phyloP scores from a whole-genome alignment of 768 basidiomycete species.

The Xerocomellus dryophilus region DNA sequence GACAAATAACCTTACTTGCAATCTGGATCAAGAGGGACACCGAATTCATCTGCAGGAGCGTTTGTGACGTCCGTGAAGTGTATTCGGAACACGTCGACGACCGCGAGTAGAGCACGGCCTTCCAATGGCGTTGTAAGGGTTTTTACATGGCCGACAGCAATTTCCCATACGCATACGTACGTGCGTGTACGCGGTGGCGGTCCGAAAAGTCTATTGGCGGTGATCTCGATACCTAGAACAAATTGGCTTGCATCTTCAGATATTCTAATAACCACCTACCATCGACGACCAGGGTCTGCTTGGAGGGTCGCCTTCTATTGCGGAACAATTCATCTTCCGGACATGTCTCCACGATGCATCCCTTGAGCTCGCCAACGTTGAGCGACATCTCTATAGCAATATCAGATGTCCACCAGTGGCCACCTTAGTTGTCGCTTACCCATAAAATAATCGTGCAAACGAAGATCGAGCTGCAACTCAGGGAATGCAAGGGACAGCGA shows the following conservation, averaged over 20 bases:
- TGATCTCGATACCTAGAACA: conserved; percentile 65
- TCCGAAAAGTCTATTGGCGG: conserved; percentile 85
- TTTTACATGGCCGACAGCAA: conserved; percentile 64
- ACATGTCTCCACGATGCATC: conserved; percentile 48
- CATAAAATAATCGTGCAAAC: conserved; percentile 87
- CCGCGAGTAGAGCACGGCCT: conserved; percentile 47
- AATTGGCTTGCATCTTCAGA: neutral
- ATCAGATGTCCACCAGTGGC: conserved; percentile 7
- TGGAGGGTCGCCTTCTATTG: conserved; percentile 15
- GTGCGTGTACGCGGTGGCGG: conserved; percentile 79
- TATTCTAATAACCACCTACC: conserved; percentile 30
- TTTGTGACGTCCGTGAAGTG: conserved; percentile 79
- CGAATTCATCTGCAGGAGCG: conserved; percentile 70
- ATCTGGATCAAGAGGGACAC: conserved; percentile 69
- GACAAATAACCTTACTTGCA: conserved; percentile 42
- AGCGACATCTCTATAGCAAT: conserved; percentile 65
- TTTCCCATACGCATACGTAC: conserved; percentile 94
- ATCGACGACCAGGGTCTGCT: conserved; percentile 47
- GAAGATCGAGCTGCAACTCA: conserved; percentile 69
- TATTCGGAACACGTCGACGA: conserved; percentile 54
- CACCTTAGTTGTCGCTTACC: conserved; percentile 43
- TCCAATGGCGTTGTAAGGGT: conserved; percentile 54
- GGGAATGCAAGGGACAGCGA: conserved; percentile 59
- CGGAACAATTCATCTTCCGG: conserved; percentile 39
- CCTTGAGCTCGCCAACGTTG: conserved; percentile 61